phyloP scores from a whole-genome alignment of 768 basidiomycete genomes.

The Mycena indigotica region DNA sequence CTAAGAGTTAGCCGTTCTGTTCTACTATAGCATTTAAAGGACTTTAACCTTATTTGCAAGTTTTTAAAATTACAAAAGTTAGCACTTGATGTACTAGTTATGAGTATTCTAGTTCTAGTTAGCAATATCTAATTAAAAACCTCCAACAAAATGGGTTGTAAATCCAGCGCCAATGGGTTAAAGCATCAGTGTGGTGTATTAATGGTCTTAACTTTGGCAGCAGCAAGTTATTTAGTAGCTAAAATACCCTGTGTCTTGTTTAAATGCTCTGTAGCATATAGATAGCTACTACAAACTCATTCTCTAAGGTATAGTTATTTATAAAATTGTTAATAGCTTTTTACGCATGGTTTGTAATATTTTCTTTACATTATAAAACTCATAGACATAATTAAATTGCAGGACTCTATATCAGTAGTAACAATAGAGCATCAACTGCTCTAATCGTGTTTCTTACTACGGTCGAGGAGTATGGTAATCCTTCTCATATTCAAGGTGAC shows the following conservation, averaged over 20 bases:
- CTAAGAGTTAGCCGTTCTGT: conserved; percentile 3
- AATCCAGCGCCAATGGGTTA: conserved; percentile 21
- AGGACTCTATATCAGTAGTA: conserved; percentile 16
- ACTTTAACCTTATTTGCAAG: background rate
- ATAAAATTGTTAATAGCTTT: conserved; percentile 34
- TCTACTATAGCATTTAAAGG: background rate
- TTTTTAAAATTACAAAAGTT: conserved; percentile 9
- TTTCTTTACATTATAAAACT: background rate
- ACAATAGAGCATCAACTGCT: conserved; percentile 16
- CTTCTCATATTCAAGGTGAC: conserved; percentile 27
- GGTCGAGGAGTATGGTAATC: conserved; percentile 10
- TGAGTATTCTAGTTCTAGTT: conserved; percentile 25
- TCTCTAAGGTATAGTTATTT: conserved; percentile 30
- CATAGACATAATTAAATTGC: conserved; percentile 4
- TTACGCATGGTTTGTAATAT: conserved; percentile 27
- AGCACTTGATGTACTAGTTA: conserved; percentile 11
- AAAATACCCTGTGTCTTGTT: conserved; percentile 23
- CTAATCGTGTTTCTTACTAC: conserved; percentile 10
- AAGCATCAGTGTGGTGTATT: conserved; percentile 22
- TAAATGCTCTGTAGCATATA: conserved; percentile 29
- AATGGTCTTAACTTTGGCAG: conserved; percentile 25
- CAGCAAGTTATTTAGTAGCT: conserved; percentile 15
- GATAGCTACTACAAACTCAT: conserved; percentile 34
- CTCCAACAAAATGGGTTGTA: conserved; percentile 23
- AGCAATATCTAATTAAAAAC: conserved; percentile 29